Evolutionary conservation across 768 basidiomycete genomes (phyloP).

Genomic region (Serendipita vermifera): DNA sequence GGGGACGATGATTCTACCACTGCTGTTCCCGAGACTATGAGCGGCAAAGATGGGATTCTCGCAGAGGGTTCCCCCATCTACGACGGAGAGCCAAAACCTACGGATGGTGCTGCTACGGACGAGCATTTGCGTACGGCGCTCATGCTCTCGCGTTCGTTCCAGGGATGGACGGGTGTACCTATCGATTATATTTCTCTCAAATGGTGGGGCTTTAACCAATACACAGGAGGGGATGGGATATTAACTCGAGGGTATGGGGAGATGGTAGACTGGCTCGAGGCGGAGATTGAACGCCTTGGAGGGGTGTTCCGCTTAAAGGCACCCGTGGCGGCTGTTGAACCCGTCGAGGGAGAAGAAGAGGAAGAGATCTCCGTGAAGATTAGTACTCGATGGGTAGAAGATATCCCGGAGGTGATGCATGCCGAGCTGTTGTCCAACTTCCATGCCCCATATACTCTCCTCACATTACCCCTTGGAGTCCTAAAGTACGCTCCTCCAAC

Average conservation of each 20-base stretch:
- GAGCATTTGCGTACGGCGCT: background rate
- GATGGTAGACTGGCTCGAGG: background rate
- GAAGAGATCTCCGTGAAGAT: background rate
- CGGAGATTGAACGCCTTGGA: conserved; percentile 10
- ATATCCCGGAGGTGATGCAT: background rate
- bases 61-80: background rate
- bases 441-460: conserved; percentile 10
- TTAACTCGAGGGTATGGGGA: conserved; percentile 11
- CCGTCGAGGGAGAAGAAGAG: background rate
- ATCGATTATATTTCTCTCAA: conserved; percentile 13
- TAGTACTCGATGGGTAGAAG: background rate
- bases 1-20: background rate
- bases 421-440: background rate
- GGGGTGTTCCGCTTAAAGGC: conserved; percentile 7
- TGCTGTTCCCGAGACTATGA: background rate
- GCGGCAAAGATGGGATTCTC: background rate
- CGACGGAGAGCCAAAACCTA: conserved; percentile 17
- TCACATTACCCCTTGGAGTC: conserved; percentile 19
- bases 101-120: conserved; percentile 23
- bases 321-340: background rate
- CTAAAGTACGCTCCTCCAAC: conserved; percentile 15
- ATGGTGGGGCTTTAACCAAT: conserved; percentile 17
- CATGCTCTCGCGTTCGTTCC: conserved; percentile 7
- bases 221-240: conserved; percentile 14
- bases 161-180: conserved; percentile 16